Conservation (phyloP, 2,329 filamentous ascomycete species). For the Zymoseptoria tritici region DNA sequence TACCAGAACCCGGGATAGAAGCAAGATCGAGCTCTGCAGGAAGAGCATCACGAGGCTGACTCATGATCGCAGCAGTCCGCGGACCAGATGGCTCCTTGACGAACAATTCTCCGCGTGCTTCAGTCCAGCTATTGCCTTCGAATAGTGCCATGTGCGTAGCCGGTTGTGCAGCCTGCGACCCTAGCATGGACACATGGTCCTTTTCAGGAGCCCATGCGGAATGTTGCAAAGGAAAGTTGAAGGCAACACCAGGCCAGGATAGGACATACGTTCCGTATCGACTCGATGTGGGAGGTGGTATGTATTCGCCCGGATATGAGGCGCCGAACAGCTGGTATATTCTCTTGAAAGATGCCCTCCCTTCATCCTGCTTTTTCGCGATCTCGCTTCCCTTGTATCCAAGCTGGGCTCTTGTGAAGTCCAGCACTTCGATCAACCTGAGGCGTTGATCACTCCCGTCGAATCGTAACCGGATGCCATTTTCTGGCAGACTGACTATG, state of each 20-base stretch:
- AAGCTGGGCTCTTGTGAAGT: conserved; percentile 79
- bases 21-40: conserved; percentile 83
- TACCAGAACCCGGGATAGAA: conserved; percentile 68
- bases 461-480: conserved; percentile 84
- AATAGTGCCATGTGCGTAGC: conserved; percentile 88
- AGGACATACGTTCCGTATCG: conserved; percentile 72
- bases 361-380: conserved; percentile 52
- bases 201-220: conserved; percentile 66
- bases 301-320: conserved; percentile 88
- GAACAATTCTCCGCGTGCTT: conserved; percentile 70
- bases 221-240: conserved; percentile 73
- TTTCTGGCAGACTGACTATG: conserved; percentile 67
- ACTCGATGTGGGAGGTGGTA: conserved; percentile 50
- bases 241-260: conserved; percentile 90
- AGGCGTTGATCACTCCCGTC: conserved; percentile 89
- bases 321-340: conserved; percentile 92
- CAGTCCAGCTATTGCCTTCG: conserved; percentile 81
- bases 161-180: conserved; percentile 65
- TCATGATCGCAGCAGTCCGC: conserved; percentile 60
- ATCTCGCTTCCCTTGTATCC: conserved; percentile 77
- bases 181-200: conserved; percentile 81
- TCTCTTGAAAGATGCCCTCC: conserved; percentile 26
- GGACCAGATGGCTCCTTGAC: conserved; percentile 66
- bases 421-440: conserved; percentile 80
- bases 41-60: conserved; percentile 68